Base-by-base conservation (phyloP, 2,329 filamentous ascomycete genomes). In the Cladosporium sp. region DNA sequence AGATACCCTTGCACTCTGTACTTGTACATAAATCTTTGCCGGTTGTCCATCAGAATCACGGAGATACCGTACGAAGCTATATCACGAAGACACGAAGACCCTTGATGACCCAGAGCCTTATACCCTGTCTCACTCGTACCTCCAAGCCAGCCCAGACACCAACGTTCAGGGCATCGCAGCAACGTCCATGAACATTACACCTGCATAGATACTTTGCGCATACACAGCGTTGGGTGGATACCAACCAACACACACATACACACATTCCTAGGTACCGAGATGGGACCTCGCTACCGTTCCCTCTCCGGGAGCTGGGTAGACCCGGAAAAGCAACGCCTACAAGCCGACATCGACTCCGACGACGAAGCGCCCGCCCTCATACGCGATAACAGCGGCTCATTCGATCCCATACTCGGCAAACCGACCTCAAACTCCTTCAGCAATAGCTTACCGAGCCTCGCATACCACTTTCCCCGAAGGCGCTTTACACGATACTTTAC, bases 401-500 rank as follows among this genome's bases (percentile, higher is more conserved):
- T 66, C 55, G 63, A 67, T 40, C 68, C 68, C 20, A 72, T 73
- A 65, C 64, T 73, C 22, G 64, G 64, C 51, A 61, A 70, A 55
- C 54, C 58, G 5, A 55, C 59, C 45, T 58, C 50, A 45, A 62
- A 60, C 55, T 59, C 54, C n/a, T 58, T 59, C 59, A 49, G 64
- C 64, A 64, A 63, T 66, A 19, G 66, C 69, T 15, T 67, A 65
- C 61, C 55, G 8, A 55, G 50, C 50, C 17, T 59, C 15, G 70
- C 71, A 39, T 73, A 73, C 61, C 67, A 71, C 47, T 60, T 72
- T 1, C 71, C 71, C 3, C 67, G 71, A 25, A 6, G 85, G 87
- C 68, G 88, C 82, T 84, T 94, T 60, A 85, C 90, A 58, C 82
- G 91, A 66, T 95, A 88, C 71, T 84, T 96, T 58, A 91, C 90